A percentile compares a stretch with the other conserved stretches of the same genome.
Evolutionary conservation across 2,329 filamentous ascomycete species (phyloP).

Genomic region (Colletotrichum sp.): DNA sequence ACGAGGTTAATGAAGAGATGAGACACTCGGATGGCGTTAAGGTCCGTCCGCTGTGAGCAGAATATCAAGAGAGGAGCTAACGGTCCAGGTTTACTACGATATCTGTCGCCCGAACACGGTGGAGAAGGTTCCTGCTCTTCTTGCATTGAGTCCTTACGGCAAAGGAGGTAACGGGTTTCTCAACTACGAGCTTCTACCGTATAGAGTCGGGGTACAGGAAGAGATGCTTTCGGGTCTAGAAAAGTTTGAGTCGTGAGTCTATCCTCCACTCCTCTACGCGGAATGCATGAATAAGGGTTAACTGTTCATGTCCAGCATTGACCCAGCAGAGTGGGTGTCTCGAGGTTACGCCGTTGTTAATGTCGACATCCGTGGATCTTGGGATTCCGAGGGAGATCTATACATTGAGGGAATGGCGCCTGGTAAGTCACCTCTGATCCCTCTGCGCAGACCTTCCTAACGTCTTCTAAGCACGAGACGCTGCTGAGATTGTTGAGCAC

Average conservation of each 20-base stretch:
- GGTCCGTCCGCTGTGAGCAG: background rate
- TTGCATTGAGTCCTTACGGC: constrained; percentile 47
- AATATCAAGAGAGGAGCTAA: background rate
- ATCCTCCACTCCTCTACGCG: background rate
- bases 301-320: background rate
- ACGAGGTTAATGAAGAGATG: background rate
- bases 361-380: constrained; percentile 28
- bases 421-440: background rate
- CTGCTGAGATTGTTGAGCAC: constrained; percentile 27
- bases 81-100: constrained; percentile 40
- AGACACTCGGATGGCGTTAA: background rate
- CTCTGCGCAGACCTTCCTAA: constrained; percentile 17
- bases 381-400: constrained; percentile 27
- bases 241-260: constrained; percentile 28
- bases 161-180: constrained; percentile 45
- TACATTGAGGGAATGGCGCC: background rate
- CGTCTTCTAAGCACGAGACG: constrained; percentile 25
- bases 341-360: constrained; percentile 31
- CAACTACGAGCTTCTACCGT: constrained; percentile 38
- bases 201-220: constrained; percentile 39
- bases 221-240: constrained; percentile 23
- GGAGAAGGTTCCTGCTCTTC: constrained; percentile 31
- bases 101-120: constrained; percentile 44
- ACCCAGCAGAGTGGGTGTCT: constrained; percentile 31
- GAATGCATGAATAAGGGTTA: background rate